Conservation (phyloP, 805 yeast species). For the Ogataea pignaliae region DNA sequence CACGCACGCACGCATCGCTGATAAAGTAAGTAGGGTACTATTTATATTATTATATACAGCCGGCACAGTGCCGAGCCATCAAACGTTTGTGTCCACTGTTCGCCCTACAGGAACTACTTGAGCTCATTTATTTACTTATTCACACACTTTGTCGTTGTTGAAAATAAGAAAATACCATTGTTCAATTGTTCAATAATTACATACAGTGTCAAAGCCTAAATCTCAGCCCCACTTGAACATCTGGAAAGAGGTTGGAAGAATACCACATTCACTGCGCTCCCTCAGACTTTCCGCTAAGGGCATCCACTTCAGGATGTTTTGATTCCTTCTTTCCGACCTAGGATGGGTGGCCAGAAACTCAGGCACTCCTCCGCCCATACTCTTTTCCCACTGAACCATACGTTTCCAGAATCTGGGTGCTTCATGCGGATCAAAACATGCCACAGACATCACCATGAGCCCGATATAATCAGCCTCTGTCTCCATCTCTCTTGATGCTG, state of each 20-base stretch:
- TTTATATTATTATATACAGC: too few relatives aligned
- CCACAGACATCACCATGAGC: slow-evolving; percentile 81
- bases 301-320: slow-evolving; percentile 64
- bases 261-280: slow-evolving; percentile 38
- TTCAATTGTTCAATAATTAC: too few relatives aligned
- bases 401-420: slow-evolving; percentile 79
- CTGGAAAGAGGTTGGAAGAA: slow-evolving; percentile 3
- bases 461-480: slow-evolving; percentile 96
- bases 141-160: too few relatives aligned
- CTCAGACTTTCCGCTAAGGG: slow-evolving; percentile 47
- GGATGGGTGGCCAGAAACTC: slow-evolving; percentile 90
- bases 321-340: slow-evolving; percentile 65
- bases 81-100: too few relatives aligned
- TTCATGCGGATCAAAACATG: slow-evolving; percentile 77
- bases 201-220: too few relatives aligned
- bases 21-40: too few relatives aligned
- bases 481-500: slow-evolving; percentile 91
- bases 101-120: too few relatives aligned
- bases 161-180: too few relatives aligned
- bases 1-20: too few relatives aligned
- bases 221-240: slow-evolving; percentile 6
- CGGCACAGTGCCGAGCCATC: too few relatives aligned
- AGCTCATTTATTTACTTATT: too few relatives aligned
- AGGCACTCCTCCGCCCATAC: slow-evolving; percentile 31
- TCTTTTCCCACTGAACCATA: slow-evolving; percentile 55